A percentile compares a stretch with the other conserved stretches of the same genome.
Evolutionary conservation across 805 yeast species (phyloP).

Genomic region (Lipomyces anomalus): DNA sequence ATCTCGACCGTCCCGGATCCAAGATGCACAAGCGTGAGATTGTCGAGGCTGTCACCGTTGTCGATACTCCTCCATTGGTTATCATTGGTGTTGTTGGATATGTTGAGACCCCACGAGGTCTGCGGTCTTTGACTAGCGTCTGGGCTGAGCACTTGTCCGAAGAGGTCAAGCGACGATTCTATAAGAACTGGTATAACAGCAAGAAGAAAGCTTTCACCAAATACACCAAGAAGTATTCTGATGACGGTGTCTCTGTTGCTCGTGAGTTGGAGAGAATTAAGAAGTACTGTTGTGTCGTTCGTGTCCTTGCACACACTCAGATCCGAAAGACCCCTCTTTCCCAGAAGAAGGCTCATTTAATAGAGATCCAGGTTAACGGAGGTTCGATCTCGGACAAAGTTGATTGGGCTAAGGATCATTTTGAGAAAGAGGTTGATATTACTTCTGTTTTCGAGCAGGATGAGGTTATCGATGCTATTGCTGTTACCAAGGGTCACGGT

Average conservation of each 20-base stretch:
- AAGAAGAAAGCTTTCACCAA: conserved; percentile 99
- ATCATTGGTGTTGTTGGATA: conserved; percentile 99
- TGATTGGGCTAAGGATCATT: conserved; percentile 97
- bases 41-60: conserved; percentile 98
- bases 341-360: conserved; percentile 99
- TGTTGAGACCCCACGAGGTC: conserved; percentile 99
- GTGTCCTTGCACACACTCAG: conserved; percentile 99
- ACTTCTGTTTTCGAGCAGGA: conserved; percentile 96
- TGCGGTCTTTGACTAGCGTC: conserved; percentile 98
- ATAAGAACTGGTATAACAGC: conserved; percentile 99
- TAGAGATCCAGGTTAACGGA: conserved; percentile 99
- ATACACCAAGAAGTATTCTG: conserved; percentile 96
- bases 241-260: conserved; percentile 68
- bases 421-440: conserved; percentile 96
- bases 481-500: conserved; percentile 99
- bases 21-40: conserved; percentile 99
- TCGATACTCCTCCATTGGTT: conserved; percentile 98
- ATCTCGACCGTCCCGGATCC: conserved; percentile 99
- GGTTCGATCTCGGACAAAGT: conserved; percentile 97
- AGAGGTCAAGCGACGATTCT: conserved; percentile 99
- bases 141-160: conserved; percentile 99
- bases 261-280: conserved; percentile 96
- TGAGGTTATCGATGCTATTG: conserved; percentile 97
- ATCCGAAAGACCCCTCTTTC: conserved; percentile 97
- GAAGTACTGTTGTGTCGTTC: conserved; percentile 97